A percentile compares a stretch with the other conserved stretches of the same genome.
Evolutionary conservation across 495 filamentous ascomycete species (phyloP).

Genomic region (Neurospora cerealis): DNA sequence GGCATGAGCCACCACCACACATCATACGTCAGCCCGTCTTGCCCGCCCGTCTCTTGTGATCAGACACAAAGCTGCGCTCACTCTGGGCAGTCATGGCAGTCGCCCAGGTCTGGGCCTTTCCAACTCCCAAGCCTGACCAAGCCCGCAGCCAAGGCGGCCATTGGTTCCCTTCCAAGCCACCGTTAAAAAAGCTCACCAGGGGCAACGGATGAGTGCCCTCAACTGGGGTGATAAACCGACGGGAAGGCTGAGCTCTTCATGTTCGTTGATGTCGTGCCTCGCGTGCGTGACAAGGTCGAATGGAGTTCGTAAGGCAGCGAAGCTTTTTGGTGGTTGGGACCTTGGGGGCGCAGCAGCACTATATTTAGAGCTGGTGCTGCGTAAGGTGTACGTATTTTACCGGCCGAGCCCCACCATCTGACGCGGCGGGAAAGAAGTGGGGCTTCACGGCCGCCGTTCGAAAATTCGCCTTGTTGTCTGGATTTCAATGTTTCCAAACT

Average conservation of each 20-base stretch:
- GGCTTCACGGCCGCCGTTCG: background rate
- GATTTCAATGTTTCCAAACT: background rate
- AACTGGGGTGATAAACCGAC: background rate
- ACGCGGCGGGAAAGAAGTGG: background rate
- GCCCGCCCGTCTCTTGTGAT: background rate
- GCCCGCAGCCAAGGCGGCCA: background rate
- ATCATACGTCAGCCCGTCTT: background rate
- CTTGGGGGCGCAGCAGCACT: background rate
- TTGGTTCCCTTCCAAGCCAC: background rate
- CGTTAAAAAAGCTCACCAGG: background rate
- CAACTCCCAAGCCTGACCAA: background rate
- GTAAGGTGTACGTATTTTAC: background rate
- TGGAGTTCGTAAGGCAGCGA: background rate
- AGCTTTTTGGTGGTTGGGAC: background rate
- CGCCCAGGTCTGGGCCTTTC: background rate
- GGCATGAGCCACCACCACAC: background rate
- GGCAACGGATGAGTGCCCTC: background rate
- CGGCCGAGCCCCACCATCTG: background rate
- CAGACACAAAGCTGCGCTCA: background rate
- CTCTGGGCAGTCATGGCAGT: background rate
- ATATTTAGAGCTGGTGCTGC: background rate
- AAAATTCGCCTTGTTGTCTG: background rate
- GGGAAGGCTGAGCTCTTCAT: background rate
- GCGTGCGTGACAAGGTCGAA: background rate
- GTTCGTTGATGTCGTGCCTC: background rate